Evolutionary conservation across 257 asterid genomes (phyloP), one percentile per base, ranked within the genome.

Genomic region (Paulownia fortunei): DNA sequence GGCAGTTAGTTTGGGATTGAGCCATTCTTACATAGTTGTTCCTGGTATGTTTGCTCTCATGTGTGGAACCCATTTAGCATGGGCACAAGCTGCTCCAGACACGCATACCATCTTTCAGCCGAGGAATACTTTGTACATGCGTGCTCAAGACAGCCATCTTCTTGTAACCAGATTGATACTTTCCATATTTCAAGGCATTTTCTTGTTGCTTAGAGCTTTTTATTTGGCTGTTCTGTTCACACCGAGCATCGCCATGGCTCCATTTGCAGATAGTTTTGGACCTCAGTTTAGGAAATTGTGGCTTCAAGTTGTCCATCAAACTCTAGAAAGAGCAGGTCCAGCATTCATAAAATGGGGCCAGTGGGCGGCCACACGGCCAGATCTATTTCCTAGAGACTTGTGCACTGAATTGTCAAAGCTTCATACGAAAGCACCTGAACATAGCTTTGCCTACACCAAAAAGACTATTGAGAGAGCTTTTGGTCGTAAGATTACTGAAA

Each of bases 291-390:
- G 98, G 82, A 89, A 87, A 82, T 36, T 82, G 46, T 95, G 99
- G 99, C 97, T 95, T 74, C 94, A 88, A 74, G 87, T 88, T 78
- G 92, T 95, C 76, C 99, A 83, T 77, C 88, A 74, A 36, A 95
- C 99, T 16, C 89, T 95, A 15, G 98, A 91, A 87, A 80, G 85
- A 75, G 99, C 99, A 13, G 99, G 99, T 26, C 99, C 99, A 23
- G 99, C 98, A 2, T 95, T 95, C 79, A 95, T 95, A 82, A 95
- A 95, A 82, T 95, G 98, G 99, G 99, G 99, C 80, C 99, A 93
- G 78, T 95, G 99, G 99, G 99, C 98, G 26, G 99, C 97, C 69
- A 90, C 99, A 39, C 91, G 99, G 24, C 99, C 98, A 0, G 99
- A 95, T 87, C 92, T 93, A 42, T 95, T 95, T 60, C 97, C 98